These are phyloP conservation scores for Saccharomyces hybrid DNA, from an alignment of 1,139 yeast species.

Conservation along the genomic window DNA sequence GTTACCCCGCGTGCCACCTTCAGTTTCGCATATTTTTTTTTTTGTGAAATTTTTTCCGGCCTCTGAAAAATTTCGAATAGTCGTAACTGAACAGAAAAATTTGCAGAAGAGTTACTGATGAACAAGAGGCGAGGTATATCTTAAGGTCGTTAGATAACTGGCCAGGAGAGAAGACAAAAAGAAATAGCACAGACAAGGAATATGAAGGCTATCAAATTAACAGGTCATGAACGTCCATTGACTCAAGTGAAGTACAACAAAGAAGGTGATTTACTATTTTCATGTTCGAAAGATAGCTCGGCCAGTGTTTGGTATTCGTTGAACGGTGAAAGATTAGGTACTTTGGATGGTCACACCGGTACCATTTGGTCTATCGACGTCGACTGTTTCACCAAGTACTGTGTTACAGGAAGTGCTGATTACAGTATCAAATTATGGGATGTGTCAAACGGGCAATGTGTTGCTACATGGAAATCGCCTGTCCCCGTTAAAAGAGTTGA, in stretches of 20 bases:
- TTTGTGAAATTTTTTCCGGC: not conserved
- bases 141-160: not conserved
- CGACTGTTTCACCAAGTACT: conserved; percentile 56
- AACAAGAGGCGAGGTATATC: not conserved
- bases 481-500: conserved; percentile 90
- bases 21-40: not conserved
- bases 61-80: not conserved
- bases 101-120: not conserved
- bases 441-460: conserved; percentile 67
- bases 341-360: conserved; percentile 85
- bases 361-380: conserved; percentile 94
- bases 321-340: conserved; percentile 95
- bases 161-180: not conserved
- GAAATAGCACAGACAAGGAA: conserved; percentile 7
- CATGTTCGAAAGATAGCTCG: conserved; percentile 83
- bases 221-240: conserved; percentile 81
- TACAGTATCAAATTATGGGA: conserved; percentile 80
- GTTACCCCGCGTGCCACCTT: not conserved
- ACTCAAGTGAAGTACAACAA: conserved; percentile 89
- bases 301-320: conserved; percentile 93
- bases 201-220: conserved; percentile 50
- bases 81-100: not conserved
- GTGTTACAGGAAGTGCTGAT: conserved; percentile 90
- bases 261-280: conserved; percentile 90
- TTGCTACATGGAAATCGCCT: conserved; percentile 65